Conservation (phyloP, 208 protist genomes). For the Lotmaria passim region DNA sequence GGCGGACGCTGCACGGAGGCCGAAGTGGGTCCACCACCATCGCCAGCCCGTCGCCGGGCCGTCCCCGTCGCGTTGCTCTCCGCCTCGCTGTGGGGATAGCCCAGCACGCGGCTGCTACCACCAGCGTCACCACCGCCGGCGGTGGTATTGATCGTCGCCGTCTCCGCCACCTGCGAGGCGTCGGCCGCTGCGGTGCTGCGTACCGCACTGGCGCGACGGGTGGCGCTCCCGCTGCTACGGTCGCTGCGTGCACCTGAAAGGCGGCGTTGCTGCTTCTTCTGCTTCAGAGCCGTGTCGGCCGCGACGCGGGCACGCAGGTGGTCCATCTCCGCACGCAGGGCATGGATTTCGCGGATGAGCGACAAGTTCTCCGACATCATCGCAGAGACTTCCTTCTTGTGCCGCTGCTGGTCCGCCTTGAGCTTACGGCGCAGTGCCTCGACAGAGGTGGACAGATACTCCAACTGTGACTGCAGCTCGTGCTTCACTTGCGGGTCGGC, state of each 20-base stretch:
- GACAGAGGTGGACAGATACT: slow-evolving; percentile 93
- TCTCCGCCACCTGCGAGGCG: neutral
- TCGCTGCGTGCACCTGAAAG: neutral
- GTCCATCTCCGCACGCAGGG: slow-evolving; percentile 90
- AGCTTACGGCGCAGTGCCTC: slow-evolving; percentile 92
- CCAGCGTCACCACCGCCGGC: neutral
- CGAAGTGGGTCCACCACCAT: slow-evolving; percentile 1
- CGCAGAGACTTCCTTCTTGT: slow-evolving; percentile 86
- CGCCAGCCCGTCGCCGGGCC: slow-evolving; percentile 11
- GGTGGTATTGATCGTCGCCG: neutral
- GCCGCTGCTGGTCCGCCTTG: slow-evolving; percentile 88
- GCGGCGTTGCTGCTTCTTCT: slow-evolving; percentile 24
- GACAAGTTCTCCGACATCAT: slow-evolving; percentile 96
- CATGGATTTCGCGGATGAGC: slow-evolving; percentile 96
- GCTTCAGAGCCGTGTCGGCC: slow-evolving; percentile 56
- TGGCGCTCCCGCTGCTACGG: neutral
- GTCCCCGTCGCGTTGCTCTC: slow-evolving; percentile 8
- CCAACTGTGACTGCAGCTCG: slow-evolving; percentile 93
- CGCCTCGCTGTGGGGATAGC: slow-evolving; percentile 4
- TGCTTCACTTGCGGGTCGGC: slow-evolving; percentile 77
- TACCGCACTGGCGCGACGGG: slow-evolving; percentile 9
- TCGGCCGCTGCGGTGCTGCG: neutral
- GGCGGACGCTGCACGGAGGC: slow-evolving; percentile 25
- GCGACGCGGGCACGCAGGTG: slow-evolving; percentile 67
- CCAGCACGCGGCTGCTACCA: neutral